These are phyloP conservation scores for Aspergillus ostianus DNA, from an alignment of 495 filamentous ascomycete species.

Conservation along the genomic window DNA sequence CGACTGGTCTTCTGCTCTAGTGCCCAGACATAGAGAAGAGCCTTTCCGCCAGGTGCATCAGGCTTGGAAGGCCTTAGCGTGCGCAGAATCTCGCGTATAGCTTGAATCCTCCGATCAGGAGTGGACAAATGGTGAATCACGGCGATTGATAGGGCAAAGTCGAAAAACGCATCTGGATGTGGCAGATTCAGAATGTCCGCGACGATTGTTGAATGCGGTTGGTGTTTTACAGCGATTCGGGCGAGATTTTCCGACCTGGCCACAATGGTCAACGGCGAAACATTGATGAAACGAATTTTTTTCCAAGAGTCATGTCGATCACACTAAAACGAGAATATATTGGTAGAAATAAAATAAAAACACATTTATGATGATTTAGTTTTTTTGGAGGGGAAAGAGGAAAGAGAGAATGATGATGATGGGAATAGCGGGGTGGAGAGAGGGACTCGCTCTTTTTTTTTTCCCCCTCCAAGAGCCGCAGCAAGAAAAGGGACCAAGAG, in stretches of 20 bases:
- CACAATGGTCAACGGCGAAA: constrained; percentile 19
- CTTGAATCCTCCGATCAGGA: constrained; percentile 67
- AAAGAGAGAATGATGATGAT: neutral
- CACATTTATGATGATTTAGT: neutral
- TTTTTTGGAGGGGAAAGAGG: too few relatives aligned
- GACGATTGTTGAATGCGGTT: constrained; percentile 61
- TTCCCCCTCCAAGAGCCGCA: neutral
- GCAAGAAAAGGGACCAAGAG: constrained; percentile 5
- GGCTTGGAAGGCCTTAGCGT: constrained; percentile 51
- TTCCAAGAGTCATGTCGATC: constrained; percentile 8
- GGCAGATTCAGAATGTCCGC: constrained; percentile 71
- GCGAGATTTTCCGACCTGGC: constrained; percentile 68
- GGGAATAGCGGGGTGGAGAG: neutral
- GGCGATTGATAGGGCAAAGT: constrained; percentile 94
- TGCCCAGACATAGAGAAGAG: constrained; percentile 93
- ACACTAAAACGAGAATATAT: constrained; percentile 11
- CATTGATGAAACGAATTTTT: neutral
- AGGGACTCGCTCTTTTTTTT: too few relatives aligned
- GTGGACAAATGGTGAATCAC: constrained; percentile 95
- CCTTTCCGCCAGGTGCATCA: constrained; percentile 52
- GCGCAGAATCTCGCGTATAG: constrained; percentile 68
- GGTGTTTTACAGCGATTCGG: constrained; percentile 65
- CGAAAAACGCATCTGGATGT: constrained; percentile 66
- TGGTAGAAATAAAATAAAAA: constrained; percentile 10
- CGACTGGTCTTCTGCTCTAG: constrained; percentile 88